These are phyloP conservation scores for Ascochyta lentis DNA, from an alignment of 2,329 filamentous ascomycete species.

Conservation along the genomic window DNA sequence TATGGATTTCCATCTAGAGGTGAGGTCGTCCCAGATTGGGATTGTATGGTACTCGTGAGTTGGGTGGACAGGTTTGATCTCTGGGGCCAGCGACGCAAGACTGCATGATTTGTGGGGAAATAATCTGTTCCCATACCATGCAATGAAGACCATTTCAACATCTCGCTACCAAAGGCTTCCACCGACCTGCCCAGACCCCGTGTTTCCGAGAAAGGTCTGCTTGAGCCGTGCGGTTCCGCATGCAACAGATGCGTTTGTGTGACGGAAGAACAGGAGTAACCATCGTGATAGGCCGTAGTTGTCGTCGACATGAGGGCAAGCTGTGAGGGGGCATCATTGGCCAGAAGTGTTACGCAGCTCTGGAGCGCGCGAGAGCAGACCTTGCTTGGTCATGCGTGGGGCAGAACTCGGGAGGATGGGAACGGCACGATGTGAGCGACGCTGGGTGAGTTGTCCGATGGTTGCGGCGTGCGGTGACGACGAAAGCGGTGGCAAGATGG, in stretches of 20 bases:
- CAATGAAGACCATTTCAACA: not conserved
- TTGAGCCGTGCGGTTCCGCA: conserved; percentile 13
- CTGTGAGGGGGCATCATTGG: conserved; percentile 8
- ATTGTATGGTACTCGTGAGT: conserved; percentile 4
- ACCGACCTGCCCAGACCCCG: not conserved
- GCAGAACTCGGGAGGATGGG: conserved; percentile 5
- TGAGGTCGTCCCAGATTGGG: conserved; percentile 1
- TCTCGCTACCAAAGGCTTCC: not conserved
- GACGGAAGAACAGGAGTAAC: conserved; percentile 10
- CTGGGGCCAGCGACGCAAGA: not conserved
- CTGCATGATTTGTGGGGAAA: not conserved
- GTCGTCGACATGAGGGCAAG: conserved; percentile 12
- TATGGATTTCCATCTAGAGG: not conserved
- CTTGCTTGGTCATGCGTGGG: conserved; percentile 18
- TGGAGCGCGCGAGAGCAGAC: conserved; percentile 9
- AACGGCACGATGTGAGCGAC: conserved; percentile 3
- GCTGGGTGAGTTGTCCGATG: conserved; percentile 12
- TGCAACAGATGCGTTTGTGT: conserved; percentile 8
- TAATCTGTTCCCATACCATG: not conserved
- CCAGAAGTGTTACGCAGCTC: conserved; percentile 11
- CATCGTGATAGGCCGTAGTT: conserved; percentile 2
- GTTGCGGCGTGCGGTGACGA: conserved; percentile 6
- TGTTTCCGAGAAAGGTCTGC: conserved; percentile 3
- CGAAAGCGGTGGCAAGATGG: not conserved
- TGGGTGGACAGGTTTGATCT: not conserved